A percentile compares a stretch with the other conserved stretches of the same genome.
phyloP scores from a whole-genome alignment of 345 rosid genomes.

The Draba incana region DNA sequence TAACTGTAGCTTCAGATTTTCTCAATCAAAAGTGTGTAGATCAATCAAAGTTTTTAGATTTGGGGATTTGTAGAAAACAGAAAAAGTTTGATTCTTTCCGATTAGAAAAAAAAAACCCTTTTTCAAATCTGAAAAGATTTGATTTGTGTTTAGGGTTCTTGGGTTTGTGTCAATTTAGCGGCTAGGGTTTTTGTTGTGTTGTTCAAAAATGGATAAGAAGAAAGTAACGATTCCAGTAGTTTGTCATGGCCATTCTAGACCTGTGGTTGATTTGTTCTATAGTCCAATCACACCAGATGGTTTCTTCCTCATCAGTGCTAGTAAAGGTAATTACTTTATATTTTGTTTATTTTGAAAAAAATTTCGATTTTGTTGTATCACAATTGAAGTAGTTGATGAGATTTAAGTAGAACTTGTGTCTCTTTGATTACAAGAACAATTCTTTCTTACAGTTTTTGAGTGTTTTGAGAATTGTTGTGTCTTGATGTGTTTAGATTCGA shows the following conservation, averaged over 20 bases:
- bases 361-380: not conserved
- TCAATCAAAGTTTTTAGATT: slow-evolving; percentile 25
- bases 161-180: not conserved
- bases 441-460: not conserved
- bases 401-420: not conserved
- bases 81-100: not conserved
- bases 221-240: slow-evolving; percentile 69
- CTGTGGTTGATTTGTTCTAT: slow-evolving; percentile 79
- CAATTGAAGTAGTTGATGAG: not conserved
- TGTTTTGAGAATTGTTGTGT: not conserved
- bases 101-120: slow-evolving; percentile 14
- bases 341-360: not conserved
- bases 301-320: slow-evolving; percentile 78
- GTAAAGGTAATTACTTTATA: slow-evolving; percentile 56
- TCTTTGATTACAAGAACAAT: slow-evolving; percentile 6
- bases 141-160: not conserved
- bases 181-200: slow-evolving; percentile 24
- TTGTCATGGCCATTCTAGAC: slow-evolving; percentile 84
- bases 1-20: slow-evolving; percentile 24
- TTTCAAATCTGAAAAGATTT: not conserved
- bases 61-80: slow-evolving; percentile 17
- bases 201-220: slow-evolving; percentile 69
- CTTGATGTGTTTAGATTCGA: slow-evolving; percentile 61
- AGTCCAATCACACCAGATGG: slow-evolving; percentile 83
- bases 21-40: not conserved